Conservation (phyloP, 2,329 filamentous ascomycete species). For the Metarhizium humberi region DNA sequence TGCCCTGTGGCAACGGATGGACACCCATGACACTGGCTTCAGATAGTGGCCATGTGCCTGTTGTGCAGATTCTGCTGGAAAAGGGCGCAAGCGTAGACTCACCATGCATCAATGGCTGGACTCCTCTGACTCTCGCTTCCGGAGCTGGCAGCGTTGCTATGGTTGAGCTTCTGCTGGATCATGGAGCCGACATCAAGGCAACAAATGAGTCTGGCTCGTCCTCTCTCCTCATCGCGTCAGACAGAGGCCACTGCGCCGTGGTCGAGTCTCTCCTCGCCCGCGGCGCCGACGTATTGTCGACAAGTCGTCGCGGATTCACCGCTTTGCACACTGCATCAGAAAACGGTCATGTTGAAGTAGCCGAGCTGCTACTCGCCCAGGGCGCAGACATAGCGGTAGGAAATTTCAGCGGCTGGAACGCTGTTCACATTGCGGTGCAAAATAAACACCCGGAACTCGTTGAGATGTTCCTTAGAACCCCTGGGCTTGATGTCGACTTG, state of each 20-base stretch:
- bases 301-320: not conserved
- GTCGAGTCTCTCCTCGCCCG: not conserved
- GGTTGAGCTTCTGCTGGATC: conserved; percentile 2
- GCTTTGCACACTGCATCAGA: conserved; percentile 1
- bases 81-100: conserved; percentile 3
- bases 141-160: not conserved
- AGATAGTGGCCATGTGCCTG: conserved; percentile 1
- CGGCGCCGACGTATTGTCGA: not conserved
- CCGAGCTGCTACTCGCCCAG: not conserved
- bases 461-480: not conserved
- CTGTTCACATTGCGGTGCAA: conserved; percentile 4
- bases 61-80: conserved; percentile 5
- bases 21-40: conserved; percentile 3
- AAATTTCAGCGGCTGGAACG: conserved; percentile 4
- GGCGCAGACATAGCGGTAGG: not conserved
- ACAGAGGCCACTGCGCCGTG: not conserved
- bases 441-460: not conserved
- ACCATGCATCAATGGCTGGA: conserved; percentile 4
- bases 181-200: not conserved
- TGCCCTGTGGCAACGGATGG: conserved; percentile 4
- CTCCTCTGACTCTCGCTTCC: conserved; percentile 1
- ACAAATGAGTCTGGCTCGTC: not conserved
- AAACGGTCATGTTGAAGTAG: not conserved
- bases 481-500: not conserved
- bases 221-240: conserved; percentile 1